Base-by-base conservation (phyloP, 306 rosid genomes). In the Trichosanthes cucumerina region DNA sequence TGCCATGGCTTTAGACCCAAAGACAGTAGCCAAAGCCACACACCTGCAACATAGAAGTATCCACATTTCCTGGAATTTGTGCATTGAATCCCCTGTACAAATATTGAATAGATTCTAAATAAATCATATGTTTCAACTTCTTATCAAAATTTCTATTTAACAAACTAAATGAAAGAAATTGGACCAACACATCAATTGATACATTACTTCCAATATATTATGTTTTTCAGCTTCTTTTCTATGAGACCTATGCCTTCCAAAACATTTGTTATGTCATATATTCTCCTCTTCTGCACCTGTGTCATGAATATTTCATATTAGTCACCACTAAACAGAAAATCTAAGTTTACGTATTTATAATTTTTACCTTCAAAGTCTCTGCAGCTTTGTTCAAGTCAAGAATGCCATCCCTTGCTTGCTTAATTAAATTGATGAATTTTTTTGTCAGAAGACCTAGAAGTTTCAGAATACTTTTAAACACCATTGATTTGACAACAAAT, bases 201-300 rank as follows among this genome's bases (percentile, higher is more conserved):
- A 79, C 34, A 86, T 89, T 96, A 96, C 99, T 92, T 96, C 98
- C 99, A 96, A 77, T 85, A 96, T 81, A 96, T 92, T 79, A 90
- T 91, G 87, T 96, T 96, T 85, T 96, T 96, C 68, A 92, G 87
- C 81, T 90, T 96, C 89, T 96, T 96, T 89, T 96, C 99, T 21
- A 96, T 96, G 82, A 96, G 99, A 79, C 97, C 99, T 83, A 96
- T 88, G 87, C 99, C 99, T 88, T 96, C 99, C 90, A 96, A 81
- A 80, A 96, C 99, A 82, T 96, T 96, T 75, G 99, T 96, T 75
- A 96, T 96, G 87, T 96, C 99, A 83, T 96, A 96, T 84, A 96
- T 96, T 81, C 99, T 90, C 83, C 99, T 92, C 89, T 96, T 96
- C 81, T 96, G 98, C 79, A 96, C 99, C 99, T 96, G 87, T 65